Base-by-base conservation (phyloP, 1,284 basidiomycete species). In the Cutaneotrichosporon curvatum region DNA sequence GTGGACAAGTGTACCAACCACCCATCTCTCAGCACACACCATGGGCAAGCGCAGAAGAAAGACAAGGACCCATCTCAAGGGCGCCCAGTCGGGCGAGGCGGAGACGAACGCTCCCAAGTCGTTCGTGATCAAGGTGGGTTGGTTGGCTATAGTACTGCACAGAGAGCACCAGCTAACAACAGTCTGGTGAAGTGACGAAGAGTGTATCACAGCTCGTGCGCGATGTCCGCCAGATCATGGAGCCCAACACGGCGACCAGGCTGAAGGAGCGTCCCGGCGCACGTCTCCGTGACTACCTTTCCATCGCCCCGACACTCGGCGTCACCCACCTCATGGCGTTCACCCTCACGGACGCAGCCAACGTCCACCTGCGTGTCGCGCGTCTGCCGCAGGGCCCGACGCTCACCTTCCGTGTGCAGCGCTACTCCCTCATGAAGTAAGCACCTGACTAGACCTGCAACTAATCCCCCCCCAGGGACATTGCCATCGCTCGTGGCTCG, bases 321-420 rank as follows among this genome's bases (percentile, higher is more conserved):
- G 91, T 98, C 32, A 87, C 91, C 4, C 95, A 99, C 74, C 73
- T 99, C 34, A 79, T 98, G 55, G 88, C 91, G 34, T 87, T 98
- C 70, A 90, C 86, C 6, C 72, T 94, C 51, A 89, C 89, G 12
- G 82, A 87, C 47, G 73, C 87, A 47, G 87, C 89, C 25, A 91
- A 86, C 10, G 72, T 78, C 43, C 79, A 80, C 57, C 66, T 99
- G 63, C 80, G 94, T 37, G 83, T 99, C 41, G 79, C 91, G 32
- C 82, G 91, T 45, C 74, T 95, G n/a, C 85, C 92, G 4, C 78
- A 85, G 18, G 95, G 95, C 1, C 95, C 95, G 18, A 95, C 91
- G 2, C 79, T 97, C 44, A 95, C 84, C 57, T 98, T 98, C 71
- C 76, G 94, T 23, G 77, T 98, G 11, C 86, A 95, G 73, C 75